Evolutionary conservation across 805 yeast species (phyloP).

Genomic region (Nakazawaea anatomiae): DNA sequence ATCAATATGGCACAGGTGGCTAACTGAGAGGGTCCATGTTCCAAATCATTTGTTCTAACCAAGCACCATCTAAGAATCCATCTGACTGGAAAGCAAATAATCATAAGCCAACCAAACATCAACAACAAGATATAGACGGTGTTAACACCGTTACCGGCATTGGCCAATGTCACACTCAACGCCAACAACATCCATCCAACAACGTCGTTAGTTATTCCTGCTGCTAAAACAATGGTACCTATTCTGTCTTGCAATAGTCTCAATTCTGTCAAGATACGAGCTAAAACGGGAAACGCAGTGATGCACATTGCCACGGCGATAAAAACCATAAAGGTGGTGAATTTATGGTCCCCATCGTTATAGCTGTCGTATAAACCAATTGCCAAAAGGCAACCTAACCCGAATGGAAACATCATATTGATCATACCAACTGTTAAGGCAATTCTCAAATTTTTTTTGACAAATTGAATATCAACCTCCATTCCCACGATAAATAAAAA

Average conservation of each 20-base stretch:
- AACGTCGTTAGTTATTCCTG: conserved; percentile 77
- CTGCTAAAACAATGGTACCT: conserved; percentile 69
- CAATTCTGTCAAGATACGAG: conserved; percentile 70
- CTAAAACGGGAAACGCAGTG: conserved; percentile 82
- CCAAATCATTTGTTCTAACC: conserved; percentile 43
- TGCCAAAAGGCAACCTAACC: conserved; percentile 68
- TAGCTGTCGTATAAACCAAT: conserved; percentile 61
- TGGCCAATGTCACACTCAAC: conserved; percentile 68
- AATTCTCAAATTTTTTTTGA: conserved; percentile 50
- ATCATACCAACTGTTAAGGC: conserved; percentile 66
- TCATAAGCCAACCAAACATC: conserved; percentile 62
- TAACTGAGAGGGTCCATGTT: conserved; percentile 58
- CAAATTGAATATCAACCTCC: conserved; percentile 67
- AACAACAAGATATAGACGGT: conserved; percentile 65
- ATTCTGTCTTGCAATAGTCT: conserved; percentile 67
- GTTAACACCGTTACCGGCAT: conserved; percentile 60
- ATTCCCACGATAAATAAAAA: conserved; percentile 73
- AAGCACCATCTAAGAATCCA: conserved; percentile 39
- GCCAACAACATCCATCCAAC: conserved; percentile 81
- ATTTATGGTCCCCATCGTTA: conserved; percentile 35
- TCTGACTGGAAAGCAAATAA: conserved; percentile 54
- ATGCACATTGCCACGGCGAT: conserved; percentile 80
- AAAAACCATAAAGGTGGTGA: conserved; percentile 73
- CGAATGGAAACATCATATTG: conserved; percentile 77
- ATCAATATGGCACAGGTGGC: conserved; percentile 51